phyloP scores from a whole-genome alignment of 1,284 basidiomycete genomes.

The Melampsora occidentalis region DNA sequence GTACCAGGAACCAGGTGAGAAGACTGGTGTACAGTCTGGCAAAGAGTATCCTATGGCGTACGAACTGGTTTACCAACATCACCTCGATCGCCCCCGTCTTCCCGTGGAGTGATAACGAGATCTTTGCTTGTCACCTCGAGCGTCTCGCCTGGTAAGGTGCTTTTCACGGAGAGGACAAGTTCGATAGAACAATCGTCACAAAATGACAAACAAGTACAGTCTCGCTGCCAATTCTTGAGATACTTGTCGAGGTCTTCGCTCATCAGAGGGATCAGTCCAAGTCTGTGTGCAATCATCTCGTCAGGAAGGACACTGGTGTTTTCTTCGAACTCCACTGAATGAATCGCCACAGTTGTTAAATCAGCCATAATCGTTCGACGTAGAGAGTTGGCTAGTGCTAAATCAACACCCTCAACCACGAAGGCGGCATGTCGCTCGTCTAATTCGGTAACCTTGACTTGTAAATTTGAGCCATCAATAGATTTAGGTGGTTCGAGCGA shows the following conservation, averaged over 20 bases:
- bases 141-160: conserved; percentile 64
- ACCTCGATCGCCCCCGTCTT: conserved; percentile 62
- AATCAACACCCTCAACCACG: conserved; percentile 84
- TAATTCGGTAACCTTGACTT: conserved; percentile 41
- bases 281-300: conserved; percentile 93
- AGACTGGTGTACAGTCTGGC: conserved; percentile 60
- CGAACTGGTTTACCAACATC: conserved; percentile 61
- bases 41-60: conserved; percentile 55
- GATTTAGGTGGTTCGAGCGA: conserved; percentile 34
- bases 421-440: conserved; percentile 57
- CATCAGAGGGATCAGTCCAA: conserved; percentile 88
- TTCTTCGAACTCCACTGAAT: conserved; percentile 86
- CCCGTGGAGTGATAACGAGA: conserved; percentile 63
- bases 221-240: conserved; percentile 75
- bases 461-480: conserved; percentile 39
- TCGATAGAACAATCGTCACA: conserved; percentile 79
- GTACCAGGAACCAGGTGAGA: conserved; percentile 43
- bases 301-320: conserved; percentile 95
- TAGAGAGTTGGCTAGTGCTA: conserved; percentile 86
- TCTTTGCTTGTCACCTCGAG: conserved; percentile 78
- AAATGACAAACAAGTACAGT: conserved; percentile 74
- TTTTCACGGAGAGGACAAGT: conserved; percentile 68
- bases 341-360: conserved; percentile 90
- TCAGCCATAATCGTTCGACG: conserved; percentile 91
- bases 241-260: conserved; percentile 61